Base-by-base conservation (phyloP, 345 rosid genomes). In the Acer campestre region DNA sequence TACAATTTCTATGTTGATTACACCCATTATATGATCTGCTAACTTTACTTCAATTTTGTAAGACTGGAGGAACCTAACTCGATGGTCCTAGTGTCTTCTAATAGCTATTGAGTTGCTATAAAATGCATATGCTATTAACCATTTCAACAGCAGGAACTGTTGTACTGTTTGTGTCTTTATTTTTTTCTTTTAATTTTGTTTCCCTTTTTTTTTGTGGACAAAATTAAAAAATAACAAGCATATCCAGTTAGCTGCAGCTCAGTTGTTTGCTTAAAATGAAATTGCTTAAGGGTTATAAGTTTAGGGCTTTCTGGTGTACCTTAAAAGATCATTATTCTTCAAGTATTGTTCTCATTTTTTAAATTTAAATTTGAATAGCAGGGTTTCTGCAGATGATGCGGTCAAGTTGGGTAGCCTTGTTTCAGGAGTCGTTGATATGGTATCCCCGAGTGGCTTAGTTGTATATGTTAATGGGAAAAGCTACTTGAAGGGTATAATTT, bases 371-470 rank as follows among this genome's bases (percentile, higher is more conserved):
- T 80, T 38, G 44, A 58, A 65, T 42, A 38, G 58, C 88, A 92
- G 98, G 86, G 86, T 90, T 82, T 85, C 97, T 80, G 93, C 89
- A 82, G 98, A 89, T 68, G 90, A 86, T 67, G 67, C 81, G 73
- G 86, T 95, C 84, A 92, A 92, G 88, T 62, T 93, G 86, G 98
- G 99, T 75, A 85, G 91, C 76, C 61, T 92, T 78, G 89, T 95
- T 81, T 82, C 94, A 3, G 99, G 96, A 85, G 86, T 90, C 70
- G 94, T 93, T 78, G 99, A 93, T 74, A 81, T 79, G 70, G 78
- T 96, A 29, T 87, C 91, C 69, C 84, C 93, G 48, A 83, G 79
- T 84, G 89, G 84, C 46, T 86, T 94, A 46, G 63, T 85, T 77
- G 87, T 96, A 55, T 82, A 77, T 82, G 87, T 92, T 75, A 87